phyloP scores from a whole-genome alignment of 2,329 filamentous ascomycete genomes.

The Cercospora citrullina region DNA sequence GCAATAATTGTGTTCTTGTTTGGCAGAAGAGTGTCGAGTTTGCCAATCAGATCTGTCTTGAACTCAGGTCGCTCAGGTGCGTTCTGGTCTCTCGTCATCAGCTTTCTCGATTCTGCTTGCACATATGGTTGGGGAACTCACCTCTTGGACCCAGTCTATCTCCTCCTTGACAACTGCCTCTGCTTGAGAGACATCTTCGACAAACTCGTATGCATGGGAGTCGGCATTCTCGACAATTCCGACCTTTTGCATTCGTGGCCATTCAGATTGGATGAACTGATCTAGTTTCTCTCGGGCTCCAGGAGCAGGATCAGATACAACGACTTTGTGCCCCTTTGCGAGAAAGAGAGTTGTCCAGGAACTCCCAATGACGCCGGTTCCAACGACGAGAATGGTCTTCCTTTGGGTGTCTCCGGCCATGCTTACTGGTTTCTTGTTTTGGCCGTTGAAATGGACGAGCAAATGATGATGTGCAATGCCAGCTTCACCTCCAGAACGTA shows the following conservation, averaged over 20 bases:
- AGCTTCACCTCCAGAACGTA: background rate
- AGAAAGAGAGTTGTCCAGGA: constrained; percentile 48
- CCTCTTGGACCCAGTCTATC: background rate
- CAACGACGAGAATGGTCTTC: constrained; percentile 40
- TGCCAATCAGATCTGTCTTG: constrained; percentile 42
- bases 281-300: constrained; percentile 38
- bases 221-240: constrained; percentile 21
- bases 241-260: constrained; percentile 26
- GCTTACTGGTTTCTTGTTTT: background rate
- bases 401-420: constrained; percentile 8
- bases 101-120: constrained; percentile 30
- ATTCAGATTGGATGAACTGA: constrained; percentile 28
- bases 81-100: constrained; percentile 10
- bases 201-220: constrained; percentile 28
- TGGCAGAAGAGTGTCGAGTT: constrained; percentile 39
- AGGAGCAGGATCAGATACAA: constrained; percentile 45
- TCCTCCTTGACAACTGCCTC: background rate
- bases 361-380: constrained; percentile 44
- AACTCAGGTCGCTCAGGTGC: constrained; percentile 43
- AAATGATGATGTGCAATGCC: background rate
- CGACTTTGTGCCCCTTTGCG: constrained; percentile 42
- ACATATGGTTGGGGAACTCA: constrained; percentile 32
- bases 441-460: background rate
- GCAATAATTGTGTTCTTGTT: constrained; percentile 42
- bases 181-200: constrained; percentile 21